Conservation (phyloP, 768 basidiomycete genomes). For the Psilocybe sp. region DNA sequence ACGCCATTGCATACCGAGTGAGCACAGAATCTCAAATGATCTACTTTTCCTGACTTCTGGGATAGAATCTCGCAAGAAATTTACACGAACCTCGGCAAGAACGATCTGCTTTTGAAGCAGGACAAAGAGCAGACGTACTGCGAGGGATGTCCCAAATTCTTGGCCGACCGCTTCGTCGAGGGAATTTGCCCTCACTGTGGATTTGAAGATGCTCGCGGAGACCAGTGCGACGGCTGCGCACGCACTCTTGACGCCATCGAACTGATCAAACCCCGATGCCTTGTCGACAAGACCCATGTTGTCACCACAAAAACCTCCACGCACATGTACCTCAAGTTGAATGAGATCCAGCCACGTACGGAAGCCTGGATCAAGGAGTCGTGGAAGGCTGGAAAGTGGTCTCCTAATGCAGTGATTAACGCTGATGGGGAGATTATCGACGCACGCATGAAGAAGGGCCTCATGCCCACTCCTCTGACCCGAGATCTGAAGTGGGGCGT, state of each 20-base stretch:
- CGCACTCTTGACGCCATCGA: slow-evolving; percentile 92
- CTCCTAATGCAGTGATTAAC: slow-evolving; percentile 88
- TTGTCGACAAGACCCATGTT: slow-evolving; percentile 76
- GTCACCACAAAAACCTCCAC: slow-evolving; percentile 75
- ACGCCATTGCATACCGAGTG: slow-evolving; percentile 88
- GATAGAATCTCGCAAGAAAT: slow-evolving; percentile 86
- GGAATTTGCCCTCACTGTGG: slow-evolving; percentile 95
- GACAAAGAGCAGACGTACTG: slow-evolving; percentile 94
- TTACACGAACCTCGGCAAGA: slow-evolving; percentile 79
- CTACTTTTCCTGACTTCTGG: neutral
- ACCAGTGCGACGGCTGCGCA: slow-evolving; percentile 95
- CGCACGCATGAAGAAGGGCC: slow-evolving; percentile 79
- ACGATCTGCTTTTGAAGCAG: slow-evolving; percentile 76
- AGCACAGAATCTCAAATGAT: slow-evolving; percentile 12
- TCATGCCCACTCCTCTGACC: slow-evolving; percentile 88
- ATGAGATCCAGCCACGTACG: slow-evolving; percentile 74
- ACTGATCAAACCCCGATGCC: slow-evolving; percentile 91
- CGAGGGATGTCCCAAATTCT: slow-evolving; percentile 88
- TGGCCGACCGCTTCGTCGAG: slow-evolving; percentile 97
- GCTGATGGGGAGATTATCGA: slow-evolving; percentile 86
- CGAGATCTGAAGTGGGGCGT: slow-evolving; percentile 97
- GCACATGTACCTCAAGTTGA: slow-evolving; percentile 90
- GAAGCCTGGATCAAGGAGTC: slow-evolving; percentile 88
- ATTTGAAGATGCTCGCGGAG: slow-evolving; percentile 93
- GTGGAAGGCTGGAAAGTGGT: slow-evolving; percentile 86